These are phyloP conservation scores for Globisporangium recalcitrans DNA, from an alignment of 352 stramenopile species.

Conservation along the genomic window DNA sequence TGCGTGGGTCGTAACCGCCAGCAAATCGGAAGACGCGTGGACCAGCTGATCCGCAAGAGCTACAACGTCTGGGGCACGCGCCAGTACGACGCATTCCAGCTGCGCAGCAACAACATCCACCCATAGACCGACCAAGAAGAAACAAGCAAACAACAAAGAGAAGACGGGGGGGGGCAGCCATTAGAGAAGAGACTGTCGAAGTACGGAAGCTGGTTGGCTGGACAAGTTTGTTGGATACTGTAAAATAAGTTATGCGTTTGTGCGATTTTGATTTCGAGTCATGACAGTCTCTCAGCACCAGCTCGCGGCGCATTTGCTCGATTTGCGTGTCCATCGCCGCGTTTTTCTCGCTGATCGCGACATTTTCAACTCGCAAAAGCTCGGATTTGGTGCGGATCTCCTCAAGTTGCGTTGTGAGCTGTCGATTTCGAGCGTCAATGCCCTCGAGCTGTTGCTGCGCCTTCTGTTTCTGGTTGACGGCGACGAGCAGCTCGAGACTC, in stretches of 20 bases:
- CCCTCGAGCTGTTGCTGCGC: conserved; percentile 28
- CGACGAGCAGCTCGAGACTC: conserved; percentile 56
- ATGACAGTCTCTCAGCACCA: conserved; percentile 30
- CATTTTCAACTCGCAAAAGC: conserved; percentile 20
- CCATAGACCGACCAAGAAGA: conserved; percentile 26
- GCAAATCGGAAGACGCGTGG: conserved; percentile 64
- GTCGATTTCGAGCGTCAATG: conserved; percentile 18
- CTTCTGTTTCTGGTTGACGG: conserved; percentile 65
- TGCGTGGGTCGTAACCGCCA: conserved; percentile 62
- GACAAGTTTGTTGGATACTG: neutral
- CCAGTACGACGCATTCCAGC: conserved; percentile 89
- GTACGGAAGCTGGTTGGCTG: neutral
- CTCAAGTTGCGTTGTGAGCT: conserved; percentile 19
- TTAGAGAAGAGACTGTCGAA: neutral
- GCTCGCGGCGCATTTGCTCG: conserved; percentile 34
- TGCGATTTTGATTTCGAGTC: neutral
- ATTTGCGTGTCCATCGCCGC: conserved; percentile 20
- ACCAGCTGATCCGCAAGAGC: conserved; percentile 82
- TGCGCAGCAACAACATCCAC: conserved; percentile 88
- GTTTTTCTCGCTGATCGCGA: conserved; percentile 15
- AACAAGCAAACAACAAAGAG: neutral
- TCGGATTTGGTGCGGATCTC: conserved; percentile 10
- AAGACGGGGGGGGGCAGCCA: too few relatives aligned
- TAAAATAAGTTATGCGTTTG: conserved; percentile 1
- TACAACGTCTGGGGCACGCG: conserved; percentile 86